Base-by-base conservation (phyloP, 192 early-diverging fungal genomes). In the Polychytrium aggregatum region DNA sequence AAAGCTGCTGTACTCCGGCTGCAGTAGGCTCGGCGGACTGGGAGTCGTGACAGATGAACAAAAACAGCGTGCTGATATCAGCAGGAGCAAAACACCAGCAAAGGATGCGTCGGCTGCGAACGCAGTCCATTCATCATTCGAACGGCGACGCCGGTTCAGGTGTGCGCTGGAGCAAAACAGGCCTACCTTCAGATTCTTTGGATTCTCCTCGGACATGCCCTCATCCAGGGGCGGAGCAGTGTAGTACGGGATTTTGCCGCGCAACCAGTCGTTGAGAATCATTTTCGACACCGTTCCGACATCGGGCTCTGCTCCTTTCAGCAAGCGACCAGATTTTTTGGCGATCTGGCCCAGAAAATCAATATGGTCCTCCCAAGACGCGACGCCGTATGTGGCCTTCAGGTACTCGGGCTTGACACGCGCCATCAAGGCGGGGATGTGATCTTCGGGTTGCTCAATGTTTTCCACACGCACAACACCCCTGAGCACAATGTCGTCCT, bases 191-290 rank as follows among this genome's bases (percentile, higher is more conserved):
- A n/a, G n/a, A n/a, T n/a, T n/a, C n/a, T n/a, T n/a, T n/a, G n/a
- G n/a, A n/a, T n/a, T n/a, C n/a, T 33, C 31, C 6, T 4, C 31
- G 4, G 31, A 45, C 43, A 8, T 60, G 55, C 6, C 44, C 51
- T 2, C 49, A 53, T 2, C 48, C 53, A 61, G 61, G 5, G 88
- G 85, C 33, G 96, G 96, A 18, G 81, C 65, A 1, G 82, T 77
- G 63, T 86, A 98, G 73, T 83, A 95, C 22, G 96, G 96, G 59
- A 98, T 88, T 57, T 90, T 89, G 18, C 96, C 96, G 37, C 96
- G 82, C 37, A 96, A 63, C 92, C 92, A 98, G 69, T 98, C 96
- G 69, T 93, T 98, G 55, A 98, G 71, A 9, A 98, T 79, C 90
- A 96, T 98, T 62, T 91, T 90, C 29, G 96, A 82, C 13, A 94